Percentiles rank a stretch among this genome's conserved stretches.
phyloP scores from a whole-genome alignment of 441 rosid species.

The Eruca vesicaria region DNA sequence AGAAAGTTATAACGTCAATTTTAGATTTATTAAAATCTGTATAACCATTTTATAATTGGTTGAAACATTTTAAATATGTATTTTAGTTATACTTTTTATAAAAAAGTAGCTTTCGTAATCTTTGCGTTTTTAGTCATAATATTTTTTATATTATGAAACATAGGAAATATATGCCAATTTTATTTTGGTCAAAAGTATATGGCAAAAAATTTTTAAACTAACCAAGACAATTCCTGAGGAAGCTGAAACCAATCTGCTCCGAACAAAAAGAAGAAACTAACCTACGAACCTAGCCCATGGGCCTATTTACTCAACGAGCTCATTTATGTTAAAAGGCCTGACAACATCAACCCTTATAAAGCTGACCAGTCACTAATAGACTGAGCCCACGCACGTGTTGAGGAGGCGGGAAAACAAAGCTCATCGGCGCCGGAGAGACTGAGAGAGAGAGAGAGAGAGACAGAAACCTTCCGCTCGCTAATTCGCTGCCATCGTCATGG shows the following conservation, averaged over 20 bases:
- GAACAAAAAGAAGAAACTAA: not conserved
- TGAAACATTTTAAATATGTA: too few relatives aligned
- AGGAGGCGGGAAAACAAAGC: slow-evolving; percentile 33
- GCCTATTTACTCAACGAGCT: not conserved
- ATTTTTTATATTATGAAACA: too few relatives aligned
- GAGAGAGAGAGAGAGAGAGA: slow-evolving; percentile 9
- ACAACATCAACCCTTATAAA: not conserved
- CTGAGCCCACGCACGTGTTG: slow-evolving; percentile 23
- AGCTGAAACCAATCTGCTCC: not conserved
- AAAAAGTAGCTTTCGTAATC: too few relatives aligned
- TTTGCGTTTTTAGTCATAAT: too few relatives aligned
- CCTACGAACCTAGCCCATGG: not conserved
- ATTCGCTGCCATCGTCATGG: slow-evolving; percentile 39
- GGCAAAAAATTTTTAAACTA: too few relatives aligned
- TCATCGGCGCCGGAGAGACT: slow-evolving; percentile 13
- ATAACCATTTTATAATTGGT: too few relatives aligned
- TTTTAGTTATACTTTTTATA: too few relatives aligned
- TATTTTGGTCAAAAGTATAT: too few relatives aligned
- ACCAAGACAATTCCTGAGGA: not conserved
- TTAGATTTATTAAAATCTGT: too few relatives aligned
- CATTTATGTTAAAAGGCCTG: not conserved
- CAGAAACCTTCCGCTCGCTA: not conserved
- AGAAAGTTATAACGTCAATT: too few relatives aligned
- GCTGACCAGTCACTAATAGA: not conserved
- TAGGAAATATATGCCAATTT: too few relatives aligned